A percentile compares a stretch with the other conserved stretches of the same genome.
Evolutionary conservation across 1,284 basidiomycete genomes (phyloP).

Genomic region (Ganoderma resinaceum): DNA sequence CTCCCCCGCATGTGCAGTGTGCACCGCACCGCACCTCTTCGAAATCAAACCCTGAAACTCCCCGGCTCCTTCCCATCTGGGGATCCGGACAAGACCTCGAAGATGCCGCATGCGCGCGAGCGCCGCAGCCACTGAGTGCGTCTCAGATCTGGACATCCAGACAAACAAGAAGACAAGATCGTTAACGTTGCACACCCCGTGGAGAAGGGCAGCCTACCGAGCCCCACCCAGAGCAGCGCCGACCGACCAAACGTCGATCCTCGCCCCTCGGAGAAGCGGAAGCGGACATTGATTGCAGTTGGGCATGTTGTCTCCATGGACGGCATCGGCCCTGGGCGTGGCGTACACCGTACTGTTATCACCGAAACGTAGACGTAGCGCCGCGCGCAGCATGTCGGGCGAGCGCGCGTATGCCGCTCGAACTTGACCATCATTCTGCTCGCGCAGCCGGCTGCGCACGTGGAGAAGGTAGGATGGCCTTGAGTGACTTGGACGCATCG

Average conservation of each 20-base stretch:
- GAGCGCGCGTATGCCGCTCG: background rate
- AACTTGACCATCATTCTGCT: background rate
- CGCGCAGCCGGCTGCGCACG: background rate
- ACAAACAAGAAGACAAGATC: background rate
- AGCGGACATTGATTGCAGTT: background rate
- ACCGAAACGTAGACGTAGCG: no score
- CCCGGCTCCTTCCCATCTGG: background rate
- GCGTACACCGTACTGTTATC: no score
- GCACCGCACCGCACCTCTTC: background rate
- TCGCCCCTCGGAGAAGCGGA: background rate
- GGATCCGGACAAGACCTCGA: background rate
- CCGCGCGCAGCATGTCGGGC: background rate
- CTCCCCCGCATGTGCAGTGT: no score
- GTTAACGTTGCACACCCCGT: background rate
- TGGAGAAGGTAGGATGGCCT: background rate
- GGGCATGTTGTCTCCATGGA: background rate
- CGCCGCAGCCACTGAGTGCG: background rate
- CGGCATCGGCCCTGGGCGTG: background rate
- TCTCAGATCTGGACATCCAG: no score
- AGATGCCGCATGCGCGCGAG: no score
- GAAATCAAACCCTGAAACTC: background rate
- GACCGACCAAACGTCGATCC: background rate
- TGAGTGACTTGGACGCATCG: no score
- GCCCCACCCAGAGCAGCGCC: background rate
- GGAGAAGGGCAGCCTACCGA: background rate